Base-by-base conservation (phyloP, 176 grass and related monocot species). In the Zea luxurians region DNA sequence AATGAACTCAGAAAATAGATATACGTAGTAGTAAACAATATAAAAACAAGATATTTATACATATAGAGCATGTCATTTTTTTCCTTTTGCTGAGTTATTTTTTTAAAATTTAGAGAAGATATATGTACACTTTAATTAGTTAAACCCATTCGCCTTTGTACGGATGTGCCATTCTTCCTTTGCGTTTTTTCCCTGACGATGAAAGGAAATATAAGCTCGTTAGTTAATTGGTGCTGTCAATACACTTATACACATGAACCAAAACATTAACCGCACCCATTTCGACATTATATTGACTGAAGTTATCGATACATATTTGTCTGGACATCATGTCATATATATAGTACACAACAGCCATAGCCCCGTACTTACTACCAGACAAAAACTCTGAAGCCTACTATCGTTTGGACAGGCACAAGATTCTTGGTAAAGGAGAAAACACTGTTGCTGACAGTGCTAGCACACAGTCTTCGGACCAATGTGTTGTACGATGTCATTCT, bases 371-470 rank as follows among this genome's bases (percentile, higher is more conserved):
- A 40, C 2, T 40, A 4, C 38, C 27, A 27, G 27, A 27, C 27
- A 27, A 27, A 27, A 27, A 0, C 27, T 27, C 27, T 27, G 27
- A 27, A 27, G 27, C 27, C 27, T 27, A 40, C 3, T 40, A 34
- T 61, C 20, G 59, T 61, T 61, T 61, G 38, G 2, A 4, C 38
- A 21, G 8, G 35, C 41, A 84, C 69, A 80, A 84, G 64, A 49
- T 88, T 52, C 49, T 80, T 58, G 81, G 81, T 64, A 88, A 88
- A 84, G 64, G 64, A 42, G 48, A 10, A 77, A 63, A 9, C 2
- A 78, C 48, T 82, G 66, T 43, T 82, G 72, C 65, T 54, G 20
- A 37, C 61, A 54, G 71, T 52, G 82, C 76, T 67, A 38, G 61
- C 10, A 61, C 10, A 61, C 41, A 61, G 36, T 36, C 67, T 81